phyloP scores from a whole-genome alignment of 1,284 basidiomycete genomes.

The Fomitopsis palustris region DNA sequence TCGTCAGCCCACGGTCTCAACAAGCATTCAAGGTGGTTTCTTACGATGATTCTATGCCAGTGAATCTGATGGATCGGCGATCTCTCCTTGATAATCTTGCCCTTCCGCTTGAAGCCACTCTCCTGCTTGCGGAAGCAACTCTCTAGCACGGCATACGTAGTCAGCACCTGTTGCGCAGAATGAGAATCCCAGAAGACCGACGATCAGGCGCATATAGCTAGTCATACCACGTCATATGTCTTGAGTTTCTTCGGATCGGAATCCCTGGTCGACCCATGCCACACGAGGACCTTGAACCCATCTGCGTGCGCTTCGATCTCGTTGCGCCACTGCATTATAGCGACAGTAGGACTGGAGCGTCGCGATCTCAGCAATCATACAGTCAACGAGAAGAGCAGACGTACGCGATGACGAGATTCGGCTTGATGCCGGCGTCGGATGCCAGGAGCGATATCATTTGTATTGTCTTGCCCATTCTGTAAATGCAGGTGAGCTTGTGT shows the following conservation, averaged over 20 bases:
- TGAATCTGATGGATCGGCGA: slow-evolving; percentile 83
- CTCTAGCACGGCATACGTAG: slow-evolving; percentile 86
- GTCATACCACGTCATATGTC: slow-evolving; percentile 83
- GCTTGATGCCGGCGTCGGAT: slow-evolving; percentile 66
- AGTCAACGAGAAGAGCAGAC: slow-evolving; percentile 24
- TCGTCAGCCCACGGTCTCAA: slow-evolving; percentile 8
- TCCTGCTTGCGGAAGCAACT: slow-evolving; percentile 93
- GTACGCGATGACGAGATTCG: slow-evolving; percentile 89
- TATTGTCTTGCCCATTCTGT: slow-evolving; percentile 97
- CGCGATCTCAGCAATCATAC: background rate
- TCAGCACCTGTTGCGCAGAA: slow-evolving; percentile 45
- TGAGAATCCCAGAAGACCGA: background rate
- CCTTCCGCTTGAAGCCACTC: slow-evolving; percentile 86
- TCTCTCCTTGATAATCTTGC: slow-evolving; percentile 83
- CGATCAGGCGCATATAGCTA: background rate
- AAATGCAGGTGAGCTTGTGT: background rate
- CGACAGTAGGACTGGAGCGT: slow-evolving; percentile 77
- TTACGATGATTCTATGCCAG: slow-evolving; percentile 80
- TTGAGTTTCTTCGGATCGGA: slow-evolving; percentile 64
- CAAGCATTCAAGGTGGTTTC: background rate
- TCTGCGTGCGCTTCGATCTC: slow-evolving; percentile 86
- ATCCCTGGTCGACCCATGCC: slow-evolving; percentile 82
- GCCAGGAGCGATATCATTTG: slow-evolving; percentile 93
- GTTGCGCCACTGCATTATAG: slow-evolving; percentile 98
- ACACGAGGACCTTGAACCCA: slow-evolving; percentile 81